A percentile compares a stretch with the other conserved stretches of the same genome.
These are phyloP conservation scores for Daldinia sp. DNA, from an alignment of 2,329 filamentous ascomycete genomes.

Conservation along the genomic window DNA sequence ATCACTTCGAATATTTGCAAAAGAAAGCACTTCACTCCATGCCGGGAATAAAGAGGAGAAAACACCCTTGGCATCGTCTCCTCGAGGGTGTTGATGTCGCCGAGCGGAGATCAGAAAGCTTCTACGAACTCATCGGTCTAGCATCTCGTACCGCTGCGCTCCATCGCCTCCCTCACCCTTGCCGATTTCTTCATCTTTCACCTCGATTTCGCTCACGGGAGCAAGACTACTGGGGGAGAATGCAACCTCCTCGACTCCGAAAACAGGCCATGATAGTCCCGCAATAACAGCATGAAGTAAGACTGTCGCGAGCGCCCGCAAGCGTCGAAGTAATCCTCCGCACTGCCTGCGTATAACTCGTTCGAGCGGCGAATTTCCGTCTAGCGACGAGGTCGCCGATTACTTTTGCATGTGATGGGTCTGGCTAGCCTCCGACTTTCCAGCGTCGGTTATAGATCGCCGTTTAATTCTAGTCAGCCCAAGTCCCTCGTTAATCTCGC, in stretches of 20 bases:
- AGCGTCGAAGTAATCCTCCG: conserved; percentile 2
- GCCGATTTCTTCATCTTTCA: not conserved
- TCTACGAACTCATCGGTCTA: conserved; percentile 12
- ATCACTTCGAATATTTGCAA: not conserved
- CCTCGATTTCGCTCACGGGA: conserved; percentile 1
- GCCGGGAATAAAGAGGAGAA: conserved; percentile 12
- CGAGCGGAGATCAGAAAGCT: conserved; percentile 4
- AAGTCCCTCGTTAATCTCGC: not conserved
- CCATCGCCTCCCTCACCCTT: conserved; percentile 5
- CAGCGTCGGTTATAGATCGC: not conserved
- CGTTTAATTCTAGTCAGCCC: not conserved
- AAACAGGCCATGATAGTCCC: conserved; percentile 3
- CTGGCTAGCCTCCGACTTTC: not conserved
- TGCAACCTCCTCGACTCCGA: conserved; percentile 1
- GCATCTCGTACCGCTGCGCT: not conserved
- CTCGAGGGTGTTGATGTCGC: not conserved
- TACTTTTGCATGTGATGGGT: conserved; percentile 14
- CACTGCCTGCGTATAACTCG: conserved; percentile 1
- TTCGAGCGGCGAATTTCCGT: not conserved
- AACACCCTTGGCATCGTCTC: conserved; percentile 6
- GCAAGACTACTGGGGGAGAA: not conserved
- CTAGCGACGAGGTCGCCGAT: conserved; percentile 26
- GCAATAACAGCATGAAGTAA: conserved; percentile 7
- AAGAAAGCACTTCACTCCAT: not conserved
- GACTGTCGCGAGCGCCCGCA: not conserved